Evolutionary conservation across 352 stramenopile genomes (phyloP).

Genomic region (Globisporangium spinosum): DNA sequence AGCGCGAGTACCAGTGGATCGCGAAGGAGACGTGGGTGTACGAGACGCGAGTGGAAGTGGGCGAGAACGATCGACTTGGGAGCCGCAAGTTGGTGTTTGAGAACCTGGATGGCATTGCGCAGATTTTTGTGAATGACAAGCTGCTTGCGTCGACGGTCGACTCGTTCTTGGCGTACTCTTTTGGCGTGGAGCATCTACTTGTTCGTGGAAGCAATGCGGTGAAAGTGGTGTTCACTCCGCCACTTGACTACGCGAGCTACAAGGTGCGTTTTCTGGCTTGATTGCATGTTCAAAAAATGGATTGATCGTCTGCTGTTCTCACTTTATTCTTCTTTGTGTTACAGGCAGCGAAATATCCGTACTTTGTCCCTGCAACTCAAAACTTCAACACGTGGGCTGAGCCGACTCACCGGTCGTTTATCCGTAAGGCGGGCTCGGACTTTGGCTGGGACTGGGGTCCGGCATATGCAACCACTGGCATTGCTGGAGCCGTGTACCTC

Average conservation of each 20-base stretch:
- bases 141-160: conserved; percentile 46
- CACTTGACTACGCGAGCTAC: conserved; percentile 45
- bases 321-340: neutral
- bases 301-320: neutral
- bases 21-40: conserved; percentile 73
- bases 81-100: conserved; percentile 49
- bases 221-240: conserved; percentile 51
- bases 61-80: neutral
- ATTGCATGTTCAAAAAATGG: neutral
- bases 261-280: conserved; percentile 20
- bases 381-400: conserved; percentile 84
- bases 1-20: conserved; percentile 64
- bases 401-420: conserved; percentile 68
- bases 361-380: conserved; percentile 65
- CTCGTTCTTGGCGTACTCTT: conserved; percentile 60
- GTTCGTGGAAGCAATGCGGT: conserved; percentile 40
- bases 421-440: conserved; percentile 82
- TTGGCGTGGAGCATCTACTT: conserved; percentile 31
- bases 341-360: conserved; percentile 63
- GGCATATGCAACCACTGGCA: conserved; percentile 60
- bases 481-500: conserved; percentile 50
- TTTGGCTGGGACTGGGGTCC: conserved; percentile 89
- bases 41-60: conserved; percentile 42
- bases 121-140: conserved; percentile 61
- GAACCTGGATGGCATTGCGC: conserved; percentile 64